Conservation (phyloP, 129 eudicot genomes). For the Artemisia argyi region DNA sequence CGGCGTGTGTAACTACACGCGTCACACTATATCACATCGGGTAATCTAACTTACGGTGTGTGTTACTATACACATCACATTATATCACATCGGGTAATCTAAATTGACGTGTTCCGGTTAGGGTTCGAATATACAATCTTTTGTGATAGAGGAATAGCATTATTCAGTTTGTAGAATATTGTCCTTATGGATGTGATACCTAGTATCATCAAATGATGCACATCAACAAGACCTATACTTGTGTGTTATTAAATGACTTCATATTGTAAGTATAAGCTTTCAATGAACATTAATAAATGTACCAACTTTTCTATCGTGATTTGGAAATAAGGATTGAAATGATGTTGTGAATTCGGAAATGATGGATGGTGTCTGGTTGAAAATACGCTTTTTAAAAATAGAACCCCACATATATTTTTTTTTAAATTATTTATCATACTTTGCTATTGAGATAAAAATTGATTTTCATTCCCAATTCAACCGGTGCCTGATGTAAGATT, state of each 20-base stretch:
- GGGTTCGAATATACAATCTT: background rate
- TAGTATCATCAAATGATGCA: background rate
- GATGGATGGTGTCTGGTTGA: too few relatives aligned
- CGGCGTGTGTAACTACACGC: too few relatives aligned
- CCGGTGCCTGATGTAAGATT: too few relatives aligned
- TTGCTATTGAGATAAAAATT: too few relatives aligned
- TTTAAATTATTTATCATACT: too few relatives aligned
- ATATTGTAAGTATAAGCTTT: background rate
- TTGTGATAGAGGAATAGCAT: background rate
- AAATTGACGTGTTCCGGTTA: background rate
- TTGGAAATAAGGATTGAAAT: too few relatives aligned
- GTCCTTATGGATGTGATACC: slow-evolving; percentile 1
- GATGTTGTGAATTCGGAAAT: too few relatives aligned
- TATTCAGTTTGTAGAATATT: background rate
- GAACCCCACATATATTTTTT: too few relatives aligned
- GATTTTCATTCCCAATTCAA: too few relatives aligned
- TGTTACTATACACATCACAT: too few relatives aligned
- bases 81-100: background rate
- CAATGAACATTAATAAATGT: background rate
- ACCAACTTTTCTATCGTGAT: background rate
- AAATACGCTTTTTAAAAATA: too few relatives aligned
- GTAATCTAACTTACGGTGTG: background rate
- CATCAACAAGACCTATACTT: background rate
- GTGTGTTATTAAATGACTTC: background rate
- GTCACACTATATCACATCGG: too few relatives aligned